phyloP scores from a whole-genome alignment of 441 rosid genomes.

The Arabidopsis hybrid region DNA sequence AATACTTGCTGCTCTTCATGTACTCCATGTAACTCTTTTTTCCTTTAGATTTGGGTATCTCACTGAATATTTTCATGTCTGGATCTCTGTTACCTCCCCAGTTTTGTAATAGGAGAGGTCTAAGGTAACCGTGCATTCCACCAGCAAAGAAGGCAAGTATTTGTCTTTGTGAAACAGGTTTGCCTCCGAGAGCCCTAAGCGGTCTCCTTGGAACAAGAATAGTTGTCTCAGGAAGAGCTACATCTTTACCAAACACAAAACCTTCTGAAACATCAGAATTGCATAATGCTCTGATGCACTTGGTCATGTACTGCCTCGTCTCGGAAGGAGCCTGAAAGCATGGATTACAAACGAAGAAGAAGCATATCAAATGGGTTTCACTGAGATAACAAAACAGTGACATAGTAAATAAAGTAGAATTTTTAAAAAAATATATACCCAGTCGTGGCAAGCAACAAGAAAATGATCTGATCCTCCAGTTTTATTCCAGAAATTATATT shows the following conservation, averaged over 20 bases:
- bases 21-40: conserved; percentile 66
- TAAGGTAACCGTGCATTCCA: conserved; percentile 80
- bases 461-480: conserved; percentile 92
- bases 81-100: conserved; percentile 86
- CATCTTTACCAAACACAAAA: conserved; percentile 84
- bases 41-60: conserved; percentile 61
- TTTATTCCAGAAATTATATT: conserved; percentile 85
- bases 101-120: conserved; percentile 70
- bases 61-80: conserved; percentile 77
- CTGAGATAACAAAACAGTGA: background rate
- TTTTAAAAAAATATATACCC: conserved; percentile 56
- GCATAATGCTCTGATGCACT: conserved; percentile 89
- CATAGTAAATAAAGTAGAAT: background rate
- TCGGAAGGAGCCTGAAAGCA: conserved; percentile 77
- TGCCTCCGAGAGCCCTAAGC: conserved; percentile 73
- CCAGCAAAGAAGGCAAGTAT: conserved; percentile 91
- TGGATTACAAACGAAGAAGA: conserved; percentile 5
- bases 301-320: conserved; percentile 66
- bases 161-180: conserved; percentile 67
- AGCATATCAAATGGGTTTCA: conserved; percentile 8
- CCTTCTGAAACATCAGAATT: conserved; percentile 85
- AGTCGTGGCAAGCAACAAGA: conserved; percentile 96
- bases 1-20: conserved; percentile 93
- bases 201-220: conserved; percentile 64
- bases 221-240: conserved; percentile 84